phyloP scores from a whole-genome alignment of 1,284 basidiomycete genomes.

The Apiotrichum sp. region DNA sequence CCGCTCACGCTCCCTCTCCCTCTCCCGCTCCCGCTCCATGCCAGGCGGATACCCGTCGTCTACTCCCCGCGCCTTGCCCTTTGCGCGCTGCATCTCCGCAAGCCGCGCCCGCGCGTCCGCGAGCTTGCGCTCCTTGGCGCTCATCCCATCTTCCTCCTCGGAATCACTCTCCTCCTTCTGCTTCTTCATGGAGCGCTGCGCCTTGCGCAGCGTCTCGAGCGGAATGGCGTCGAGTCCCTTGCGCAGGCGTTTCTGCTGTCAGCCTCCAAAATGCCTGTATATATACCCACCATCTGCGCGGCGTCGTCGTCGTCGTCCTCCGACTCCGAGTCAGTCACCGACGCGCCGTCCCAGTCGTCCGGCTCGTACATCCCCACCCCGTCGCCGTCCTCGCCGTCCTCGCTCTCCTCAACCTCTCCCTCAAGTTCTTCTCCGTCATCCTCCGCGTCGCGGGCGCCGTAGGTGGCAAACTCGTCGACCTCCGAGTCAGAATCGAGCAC shows the following conservation, averaged over 20 bases:
- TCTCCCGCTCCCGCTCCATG: conserved; percentile 12
- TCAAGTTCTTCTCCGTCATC: conserved; percentile 8
- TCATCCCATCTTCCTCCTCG: conserved; percentile 1
- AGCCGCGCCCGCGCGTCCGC: conserved; percentile 35
- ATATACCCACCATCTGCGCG: conserved; percentile 21
- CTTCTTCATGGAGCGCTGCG: conserved; percentile 15
- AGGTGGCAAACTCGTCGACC: conserved; percentile 38
- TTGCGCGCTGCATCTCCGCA: conserved; percentile 35
- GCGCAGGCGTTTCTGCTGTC: conserved; percentile 11
- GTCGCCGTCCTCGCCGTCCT: conserved; percentile 27
- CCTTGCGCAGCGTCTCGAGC: conserved; percentile 49
- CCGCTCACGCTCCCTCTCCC: conserved; percentile 35
- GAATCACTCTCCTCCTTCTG: neutral
- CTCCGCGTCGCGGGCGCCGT: neutral
- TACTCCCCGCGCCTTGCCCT: conserved; percentile 29
- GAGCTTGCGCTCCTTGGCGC: conserved; percentile 18
- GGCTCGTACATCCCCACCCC: conserved; percentile 39
- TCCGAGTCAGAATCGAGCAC: conserved; percentile 40
- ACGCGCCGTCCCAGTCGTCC: conserved; percentile 41
- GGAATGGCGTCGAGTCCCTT: conserved; percentile 22
- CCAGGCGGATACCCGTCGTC: conserved; percentile 20
- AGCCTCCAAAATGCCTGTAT: neutral
- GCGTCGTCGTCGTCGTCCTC: conserved; percentile 11
- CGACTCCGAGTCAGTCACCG: conserved; percentile 24
- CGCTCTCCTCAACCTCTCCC: neutral